These are phyloP conservation scores for Thecaphora frezii DNA, from an alignment of 1,284 basidiomycete species.

Conservation along the genomic window DNA sequence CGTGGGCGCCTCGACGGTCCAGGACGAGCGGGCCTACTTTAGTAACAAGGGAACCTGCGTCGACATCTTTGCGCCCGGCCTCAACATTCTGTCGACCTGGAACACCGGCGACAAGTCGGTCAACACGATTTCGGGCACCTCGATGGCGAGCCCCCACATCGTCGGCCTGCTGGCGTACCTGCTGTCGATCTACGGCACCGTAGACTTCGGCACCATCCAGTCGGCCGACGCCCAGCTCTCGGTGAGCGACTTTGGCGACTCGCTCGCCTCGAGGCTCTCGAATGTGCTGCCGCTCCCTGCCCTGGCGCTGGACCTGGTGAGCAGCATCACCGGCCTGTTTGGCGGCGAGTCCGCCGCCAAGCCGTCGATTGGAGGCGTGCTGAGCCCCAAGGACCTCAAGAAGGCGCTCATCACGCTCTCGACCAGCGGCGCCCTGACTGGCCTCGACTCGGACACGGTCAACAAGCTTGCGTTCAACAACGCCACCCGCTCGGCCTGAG, in stretches of 20 bases:
- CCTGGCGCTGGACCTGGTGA: conserved; percentile 45
- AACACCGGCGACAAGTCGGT: conserved; percentile 63
- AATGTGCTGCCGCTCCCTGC: conserved; percentile 43
- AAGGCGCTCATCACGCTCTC: conserved; percentile 70
- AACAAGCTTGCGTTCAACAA: conserved; percentile 59
- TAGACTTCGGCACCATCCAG: conserved; percentile 38
- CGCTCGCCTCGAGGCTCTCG: conserved; percentile 52
- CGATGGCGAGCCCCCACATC: conserved; percentile 67
- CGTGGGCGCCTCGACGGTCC: conserved; percentile 65
- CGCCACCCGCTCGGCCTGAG: conserved; percentile 27
- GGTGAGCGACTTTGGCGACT: conserved; percentile 22
- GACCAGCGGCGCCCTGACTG: conserved; percentile 64
- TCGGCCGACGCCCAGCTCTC: conserved; percentile 19
- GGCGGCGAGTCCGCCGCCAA: conserved; percentile 42
- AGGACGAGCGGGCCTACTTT: conserved; percentile 84
- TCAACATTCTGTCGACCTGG: conserved; percentile 68
- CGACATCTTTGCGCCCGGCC: conserved; percentile 78
- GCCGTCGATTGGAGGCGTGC: conserved; percentile 61
- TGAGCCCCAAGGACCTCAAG: conserved; percentile 70
- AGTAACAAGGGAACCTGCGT: conserved; percentile 67
- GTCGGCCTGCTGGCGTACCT: conserved; percentile 62
- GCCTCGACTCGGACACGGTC: conserved; percentile 48
- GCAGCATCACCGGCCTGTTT: conserved; percentile 42
- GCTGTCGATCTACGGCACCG: conserved; percentile 66
- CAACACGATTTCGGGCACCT: conserved; percentile 71